Evolutionary conservation across 345 rosid genomes (phyloP), one percentile per base, ranked within the genome.

Genomic region (Litchi chinensis): DNA sequence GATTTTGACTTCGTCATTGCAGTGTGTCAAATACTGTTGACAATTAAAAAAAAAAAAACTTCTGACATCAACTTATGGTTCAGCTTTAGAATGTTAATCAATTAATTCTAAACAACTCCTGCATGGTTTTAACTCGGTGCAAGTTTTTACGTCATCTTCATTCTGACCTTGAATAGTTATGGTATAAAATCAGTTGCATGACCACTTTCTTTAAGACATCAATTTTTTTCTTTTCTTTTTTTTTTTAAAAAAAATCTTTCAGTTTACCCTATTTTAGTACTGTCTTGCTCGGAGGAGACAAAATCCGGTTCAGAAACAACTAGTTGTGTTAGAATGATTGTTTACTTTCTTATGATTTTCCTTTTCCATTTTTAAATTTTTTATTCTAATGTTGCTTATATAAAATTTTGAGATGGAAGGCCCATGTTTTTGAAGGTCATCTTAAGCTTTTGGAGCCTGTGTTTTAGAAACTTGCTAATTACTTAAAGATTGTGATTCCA

Each of bases 171-270:
- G 57, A 9, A 57, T 37, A 73, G 16, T 57, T 32, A 56, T 37
- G 43, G 37, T 1, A 0, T 28, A 32, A 32, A 39, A 57, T 73
- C 16, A 12, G 28, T 56, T 73, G 48, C 65, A 57, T 57, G 37
- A 40, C 65, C 76, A 56, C 8, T 39, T 37, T 32, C 19, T 65
- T 73, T n/a, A 3, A 73, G 76, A 73, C 28, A 37, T n/a, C 76
- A 73, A 1, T 46, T 46, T 8, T 11, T 46, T 37, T 6, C 21
- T 32, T 46, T 46, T 8, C 0, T 56, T 37, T 6, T 40, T 26
- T 26, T n/a, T n/a, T n/a, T n/a, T n/a, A n/a, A n/a, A n/a, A n/a
- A 67, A 41, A 40, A 67, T 19, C 22, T 48, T 40, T 67, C n/a
- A 22, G 24, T 67, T 67, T 67, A 7, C 26, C 26, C 18, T 19